Conservation (phyloP, 176 grass and related monocot species). For the Zea luxurians region DNA sequence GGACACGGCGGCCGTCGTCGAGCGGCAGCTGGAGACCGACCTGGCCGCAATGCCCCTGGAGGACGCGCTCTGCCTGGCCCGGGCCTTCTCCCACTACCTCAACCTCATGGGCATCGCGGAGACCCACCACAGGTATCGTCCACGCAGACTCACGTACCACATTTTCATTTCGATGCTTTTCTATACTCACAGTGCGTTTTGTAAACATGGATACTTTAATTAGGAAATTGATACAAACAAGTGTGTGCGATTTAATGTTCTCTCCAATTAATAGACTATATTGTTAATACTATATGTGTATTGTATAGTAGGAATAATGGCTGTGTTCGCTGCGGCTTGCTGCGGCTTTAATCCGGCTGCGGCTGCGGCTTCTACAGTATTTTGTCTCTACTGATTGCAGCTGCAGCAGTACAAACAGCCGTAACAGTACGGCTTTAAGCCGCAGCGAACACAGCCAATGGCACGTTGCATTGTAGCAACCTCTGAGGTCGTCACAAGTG, state of each 20-base stretch:
- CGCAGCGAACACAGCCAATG: too few species aligned
- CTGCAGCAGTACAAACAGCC: too few species aligned
- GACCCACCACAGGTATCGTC: slow-evolving; percentile 71
- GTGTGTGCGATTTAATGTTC: not conserved
- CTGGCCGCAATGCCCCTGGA: slow-evolving; percentile 77
- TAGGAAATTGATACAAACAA: not conserved
- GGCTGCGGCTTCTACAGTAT: too few species aligned
- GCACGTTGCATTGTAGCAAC: not conserved
- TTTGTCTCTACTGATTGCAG: too few species aligned
- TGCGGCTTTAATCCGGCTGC: too few species aligned
- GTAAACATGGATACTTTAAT: not conserved
- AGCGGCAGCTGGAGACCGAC: slow-evolving; percentile 71
- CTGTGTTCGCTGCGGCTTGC: too few species aligned
- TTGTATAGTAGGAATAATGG: not conserved
- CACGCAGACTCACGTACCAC: not conserved
- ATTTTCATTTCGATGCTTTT: not conserved
- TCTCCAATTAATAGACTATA: not conserved
- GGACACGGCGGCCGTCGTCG: slow-evolving; percentile 64
- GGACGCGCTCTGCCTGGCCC: slow-evolving; percentile 66
- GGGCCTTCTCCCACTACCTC: slow-evolving; percentile 92
- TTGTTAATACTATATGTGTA: not conserved
- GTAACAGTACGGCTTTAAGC: too few species aligned
- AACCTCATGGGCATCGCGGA: slow-evolving; percentile 87
- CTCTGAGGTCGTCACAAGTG: not conserved
- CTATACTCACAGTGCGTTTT: not conserved